Conservation (phyloP, 2,329 filamentous ascomycete species). For the Curvularia spicifera region DNA sequence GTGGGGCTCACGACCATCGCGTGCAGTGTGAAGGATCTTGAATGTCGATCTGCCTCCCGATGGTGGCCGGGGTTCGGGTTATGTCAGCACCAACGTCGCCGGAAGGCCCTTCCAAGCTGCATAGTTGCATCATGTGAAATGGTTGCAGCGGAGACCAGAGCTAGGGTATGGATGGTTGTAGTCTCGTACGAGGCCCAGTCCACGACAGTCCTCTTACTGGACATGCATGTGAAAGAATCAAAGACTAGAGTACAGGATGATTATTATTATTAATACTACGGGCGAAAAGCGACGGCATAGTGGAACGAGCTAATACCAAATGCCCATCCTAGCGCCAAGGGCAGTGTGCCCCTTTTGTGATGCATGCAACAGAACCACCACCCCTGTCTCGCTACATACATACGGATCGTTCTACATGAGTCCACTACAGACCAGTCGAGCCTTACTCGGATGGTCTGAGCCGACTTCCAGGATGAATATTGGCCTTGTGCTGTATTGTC, state of each 20-base stretch:
- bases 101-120: neutral
- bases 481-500: conserved; percentile 29
- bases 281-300: neutral
- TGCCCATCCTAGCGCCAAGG: too few species aligned
- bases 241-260: neutral
- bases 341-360: neutral
- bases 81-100: conserved; percentile 9
- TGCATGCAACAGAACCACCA: neutral
- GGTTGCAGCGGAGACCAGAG: neutral
- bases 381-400: neutral
- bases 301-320: neutral
- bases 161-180: neutral
- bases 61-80: conserved; percentile 3
- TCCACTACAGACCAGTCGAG: neutral
- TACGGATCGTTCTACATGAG: neutral
- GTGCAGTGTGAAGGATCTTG: neutral
- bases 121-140: neutral
- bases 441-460: conserved; percentile 33
- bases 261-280: neutral
- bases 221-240: neutral
- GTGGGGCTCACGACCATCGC: conserved; percentile 6
- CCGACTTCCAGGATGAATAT: conserved; percentile 32
- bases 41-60: conserved; percentile 4
- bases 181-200: neutral
- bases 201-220: neutral